Evolutionary conservation across 768 basidiomycete genomes (phyloP).

Genomic region (Daedaleopsis sinensis): DNA sequence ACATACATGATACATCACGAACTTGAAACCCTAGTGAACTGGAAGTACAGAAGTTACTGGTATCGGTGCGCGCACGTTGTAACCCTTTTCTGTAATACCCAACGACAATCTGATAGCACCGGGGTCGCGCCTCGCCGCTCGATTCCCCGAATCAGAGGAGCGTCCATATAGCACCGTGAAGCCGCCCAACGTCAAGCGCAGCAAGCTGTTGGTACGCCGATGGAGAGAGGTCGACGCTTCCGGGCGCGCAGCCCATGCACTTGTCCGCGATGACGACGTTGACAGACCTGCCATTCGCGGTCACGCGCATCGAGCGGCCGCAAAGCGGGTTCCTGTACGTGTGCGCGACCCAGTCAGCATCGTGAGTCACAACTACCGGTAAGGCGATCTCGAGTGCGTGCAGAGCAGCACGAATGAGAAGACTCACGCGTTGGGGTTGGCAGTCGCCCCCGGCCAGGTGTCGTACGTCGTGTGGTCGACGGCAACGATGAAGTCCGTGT

Average conservation of each 20-base stretch:
- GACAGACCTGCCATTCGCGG: slow-evolving; percentile 29
- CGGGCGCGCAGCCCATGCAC: slow-evolving; percentile 32
- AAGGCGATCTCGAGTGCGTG: background rate
- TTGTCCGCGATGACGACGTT: slow-evolving; percentile 33
- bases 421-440: background rate
- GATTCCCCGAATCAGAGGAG: too few relatives aligned
- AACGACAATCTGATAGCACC: too few relatives aligned
- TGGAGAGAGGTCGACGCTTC: slow-evolving; percentile 31
- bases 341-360: too few relatives aligned
- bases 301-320: slow-evolving; percentile 27
- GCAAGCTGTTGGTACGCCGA: slow-evolving; percentile 32
- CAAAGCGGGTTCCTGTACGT: slow-evolving; percentile 37
- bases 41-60: too few relatives aligned
- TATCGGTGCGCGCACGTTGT: too few relatives aligned
- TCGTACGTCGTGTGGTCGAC: slow-evolving; percentile 14
- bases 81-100: too few relatives aligned
- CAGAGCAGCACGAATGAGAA: background rate
- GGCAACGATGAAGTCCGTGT: slow-evolving; percentile 36
- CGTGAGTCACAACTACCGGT: too few relatives aligned
- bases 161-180: background rate
- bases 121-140: too few relatives aligned
- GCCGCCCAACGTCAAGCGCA: slow-evolving; percentile 24
- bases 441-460: too few relatives aligned
- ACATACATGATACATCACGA: too few relatives aligned
- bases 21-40: too few relatives aligned